These are phyloP conservation scores for Solanum pennellii DNA, from an alignment of 257 asterid genomes.

Conservation along the genomic window DNA sequence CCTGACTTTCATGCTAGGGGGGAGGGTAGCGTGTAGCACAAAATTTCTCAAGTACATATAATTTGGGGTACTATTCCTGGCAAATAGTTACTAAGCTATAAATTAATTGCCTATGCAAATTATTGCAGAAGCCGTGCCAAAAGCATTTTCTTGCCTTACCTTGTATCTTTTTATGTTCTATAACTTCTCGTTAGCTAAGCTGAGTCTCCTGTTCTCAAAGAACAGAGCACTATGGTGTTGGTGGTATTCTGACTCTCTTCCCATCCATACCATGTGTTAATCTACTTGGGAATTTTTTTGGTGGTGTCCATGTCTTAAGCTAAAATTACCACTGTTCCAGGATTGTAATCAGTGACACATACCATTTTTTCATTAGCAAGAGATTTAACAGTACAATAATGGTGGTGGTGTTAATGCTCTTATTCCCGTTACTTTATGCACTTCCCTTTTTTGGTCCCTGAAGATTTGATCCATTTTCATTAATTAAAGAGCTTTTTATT, in stretches of 20 bases:
- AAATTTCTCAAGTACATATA: neutral
- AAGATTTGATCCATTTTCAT: neutral
- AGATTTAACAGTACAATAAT: neutral
- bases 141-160: neutral
- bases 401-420: neutral
- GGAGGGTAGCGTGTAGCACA: neutral
- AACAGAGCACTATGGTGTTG: neutral
- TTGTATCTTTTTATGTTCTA: neutral
- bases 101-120: neutral
- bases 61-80: neutral
- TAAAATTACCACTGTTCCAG: neutral
- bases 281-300: neutral
- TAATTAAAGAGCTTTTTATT: neutral
- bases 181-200: neutral
- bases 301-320: neutral
- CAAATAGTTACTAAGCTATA: neutral
- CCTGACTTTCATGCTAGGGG: neutral
- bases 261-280: neutral
- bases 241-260: neutral
- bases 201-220: neutral
- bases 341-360: neutral
- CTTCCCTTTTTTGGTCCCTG: neutral
- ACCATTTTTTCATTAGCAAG: neutral
- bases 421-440: neutral
- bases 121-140: neutral